phyloP scores from a whole-genome alignment of 2,329 filamentous ascomycete genomes.

The Didymella glomerata region DNA sequence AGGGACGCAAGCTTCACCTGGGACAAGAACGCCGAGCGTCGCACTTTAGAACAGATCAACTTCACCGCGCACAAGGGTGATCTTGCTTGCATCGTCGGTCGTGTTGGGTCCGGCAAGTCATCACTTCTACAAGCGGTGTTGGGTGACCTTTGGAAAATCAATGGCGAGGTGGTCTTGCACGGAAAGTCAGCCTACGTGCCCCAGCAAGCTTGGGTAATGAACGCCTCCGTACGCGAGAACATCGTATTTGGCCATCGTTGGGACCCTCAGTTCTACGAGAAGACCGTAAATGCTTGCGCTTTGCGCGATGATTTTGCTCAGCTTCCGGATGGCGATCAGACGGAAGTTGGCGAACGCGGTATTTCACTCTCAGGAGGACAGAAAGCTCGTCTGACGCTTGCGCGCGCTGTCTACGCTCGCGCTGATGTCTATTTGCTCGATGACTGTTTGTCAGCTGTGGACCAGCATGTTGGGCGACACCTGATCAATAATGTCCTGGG shows the following conservation, averaged over 20 bases:
- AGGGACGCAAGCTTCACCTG: slow-evolving; percentile 91
- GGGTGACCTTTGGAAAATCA: slow-evolving; percentile 89
- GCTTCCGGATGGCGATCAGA: slow-evolving; percentile 94
- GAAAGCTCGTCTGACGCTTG: slow-evolving; percentile 90
- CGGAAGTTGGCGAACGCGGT: slow-evolving; percentile 93
- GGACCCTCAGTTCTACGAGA: slow-evolving; percentile 93
- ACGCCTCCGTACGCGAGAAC: slow-evolving; percentile 95
- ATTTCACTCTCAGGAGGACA: slow-evolving; percentile 96
- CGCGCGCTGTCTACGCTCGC: slow-evolving; percentile 92
- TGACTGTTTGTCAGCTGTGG: slow-evolving; percentile 94
- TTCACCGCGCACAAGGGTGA: slow-evolving; percentile 92
- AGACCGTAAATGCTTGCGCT: slow-evolving; percentile 90
- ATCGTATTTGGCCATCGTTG: slow-evolving; percentile 95
- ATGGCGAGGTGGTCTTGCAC: slow-evolving; percentile 82
- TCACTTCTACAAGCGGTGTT: slow-evolving; percentile 88
- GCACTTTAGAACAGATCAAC: slow-evolving; percentile 81
- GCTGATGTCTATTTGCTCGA: slow-evolving; percentile 97
- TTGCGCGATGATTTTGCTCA: slow-evolving; percentile 89
- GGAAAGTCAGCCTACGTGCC: slow-evolving; percentile 90
- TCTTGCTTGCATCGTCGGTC: slow-evolving; percentile 88
- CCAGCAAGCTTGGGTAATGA: slow-evolving; percentile 96
- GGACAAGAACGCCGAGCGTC: slow-evolving; percentile 78
- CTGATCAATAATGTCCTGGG: slow-evolving; percentile 95
- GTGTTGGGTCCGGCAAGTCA: slow-evolving; percentile 95
- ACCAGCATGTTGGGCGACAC: slow-evolving; percentile 95